These are phyloP conservation scores for Tetrahymena elliotti DNA, from an alignment of 73 alveolate species.

Conservation along the genomic window DNA sequence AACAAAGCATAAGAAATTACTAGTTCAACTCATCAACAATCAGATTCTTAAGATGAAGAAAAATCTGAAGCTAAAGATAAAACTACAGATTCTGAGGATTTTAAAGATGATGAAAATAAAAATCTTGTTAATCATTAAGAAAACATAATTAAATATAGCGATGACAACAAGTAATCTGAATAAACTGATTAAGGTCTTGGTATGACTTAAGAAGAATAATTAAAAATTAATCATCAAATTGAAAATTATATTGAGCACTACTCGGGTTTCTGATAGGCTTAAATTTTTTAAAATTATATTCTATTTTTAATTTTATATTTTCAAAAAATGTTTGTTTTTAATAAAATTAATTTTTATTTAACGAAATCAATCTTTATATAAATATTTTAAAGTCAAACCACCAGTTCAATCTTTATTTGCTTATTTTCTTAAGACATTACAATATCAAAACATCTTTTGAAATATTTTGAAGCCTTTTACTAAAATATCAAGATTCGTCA, in stretches of 20 bases:
- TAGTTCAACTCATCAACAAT: not conserved
- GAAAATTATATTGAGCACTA: not conserved
- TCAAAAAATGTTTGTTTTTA: too few species aligned
- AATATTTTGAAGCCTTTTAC: too few species aligned
- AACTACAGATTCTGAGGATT: not conserved
- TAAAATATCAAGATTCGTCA: too few species aligned
- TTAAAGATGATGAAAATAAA: not conserved
- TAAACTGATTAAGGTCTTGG: not conserved
- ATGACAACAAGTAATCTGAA: not conserved
- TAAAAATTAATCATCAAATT: too few species aligned
- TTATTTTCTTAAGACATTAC: too few species aligned
- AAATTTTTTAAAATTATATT: too few species aligned
- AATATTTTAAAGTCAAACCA: too few species aligned
- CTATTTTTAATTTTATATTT: too few species aligned
- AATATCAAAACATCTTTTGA: too few species aligned
- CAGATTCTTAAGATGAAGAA: not conserved
- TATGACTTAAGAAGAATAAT: not conserved
- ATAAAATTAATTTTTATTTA: too few species aligned
- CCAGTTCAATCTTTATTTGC: too few species aligned
- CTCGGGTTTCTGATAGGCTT: not conserved
- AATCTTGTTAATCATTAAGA: not conserved
- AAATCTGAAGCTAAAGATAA: not conserved
- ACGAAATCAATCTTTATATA: too few species aligned
- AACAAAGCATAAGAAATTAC: not conserved
- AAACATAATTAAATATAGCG: not conserved